These are phyloP conservation scores for Elongisporangium senticosum DNA, from an alignment of 352 stramenopile species.

Conservation along the genomic window DNA sequence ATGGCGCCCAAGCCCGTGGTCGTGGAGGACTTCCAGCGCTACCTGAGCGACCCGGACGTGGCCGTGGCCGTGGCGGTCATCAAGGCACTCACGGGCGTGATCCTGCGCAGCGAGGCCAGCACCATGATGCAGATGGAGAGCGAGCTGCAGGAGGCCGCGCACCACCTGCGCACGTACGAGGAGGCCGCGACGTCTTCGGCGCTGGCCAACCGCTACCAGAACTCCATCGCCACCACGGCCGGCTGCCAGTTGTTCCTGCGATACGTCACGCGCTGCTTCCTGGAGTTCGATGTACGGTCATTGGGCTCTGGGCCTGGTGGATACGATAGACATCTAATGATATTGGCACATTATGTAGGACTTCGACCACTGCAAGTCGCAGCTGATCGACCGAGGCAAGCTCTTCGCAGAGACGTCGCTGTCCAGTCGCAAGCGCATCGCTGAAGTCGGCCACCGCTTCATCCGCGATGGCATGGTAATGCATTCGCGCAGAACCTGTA, in stretches of 20 bases:
- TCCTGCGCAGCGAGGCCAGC: conserved; percentile 84
- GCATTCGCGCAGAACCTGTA: too few relatives aligned
- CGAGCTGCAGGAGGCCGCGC: conserved; percentile 85
- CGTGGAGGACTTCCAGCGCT: conserved; percentile 70
- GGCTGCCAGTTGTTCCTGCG: conserved; percentile 93
- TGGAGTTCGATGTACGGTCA: conserved; percentile 74
- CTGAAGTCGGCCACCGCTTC: conserved; percentile 90
- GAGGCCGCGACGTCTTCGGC: conserved; percentile 21
- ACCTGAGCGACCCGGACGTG: conserved; percentile 67
- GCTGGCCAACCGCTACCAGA: conserved; percentile 47
- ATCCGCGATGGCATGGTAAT: conserved; percentile 89
- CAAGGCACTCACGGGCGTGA: conserved; percentile 90
- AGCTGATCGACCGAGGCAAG: conserved; percentile 90
- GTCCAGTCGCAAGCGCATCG: conserved; percentile 90
- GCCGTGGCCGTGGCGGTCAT: conserved; percentile 92
- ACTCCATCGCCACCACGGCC: conserved; percentile 87
- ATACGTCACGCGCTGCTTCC: conserved; percentile 90
- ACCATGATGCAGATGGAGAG: conserved; percentile 96
- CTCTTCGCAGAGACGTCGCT: conserved; percentile 92
- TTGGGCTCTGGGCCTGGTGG: not conserved
- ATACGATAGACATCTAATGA: not conserved
- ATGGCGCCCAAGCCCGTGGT: conserved; percentile 20
- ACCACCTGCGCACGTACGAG: conserved; percentile 59
- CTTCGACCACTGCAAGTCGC: conserved; percentile 88
- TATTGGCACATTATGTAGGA: conserved; percentile 29